Evolutionary conservation across 176 grass and related monocot genomes (phyloP).

Genomic region (Urochloa ruziziensis): DNA sequence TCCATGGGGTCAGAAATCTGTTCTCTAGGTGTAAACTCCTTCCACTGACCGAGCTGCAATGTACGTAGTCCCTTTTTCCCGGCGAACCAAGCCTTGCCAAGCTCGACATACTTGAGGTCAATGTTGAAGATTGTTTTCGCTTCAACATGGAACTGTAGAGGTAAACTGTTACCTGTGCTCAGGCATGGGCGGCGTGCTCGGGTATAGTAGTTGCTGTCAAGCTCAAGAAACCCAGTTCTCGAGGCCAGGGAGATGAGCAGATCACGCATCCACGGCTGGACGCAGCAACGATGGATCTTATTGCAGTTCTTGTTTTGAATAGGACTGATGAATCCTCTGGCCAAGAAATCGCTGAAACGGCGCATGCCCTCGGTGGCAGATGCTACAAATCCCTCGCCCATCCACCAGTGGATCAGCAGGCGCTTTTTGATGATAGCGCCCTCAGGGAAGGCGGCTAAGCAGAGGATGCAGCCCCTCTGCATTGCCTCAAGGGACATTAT

Average conservation of each 20-base stretch:
- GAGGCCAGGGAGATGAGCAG: slow-evolving; percentile 11
- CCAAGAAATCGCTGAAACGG: slow-evolving; percentile 30
- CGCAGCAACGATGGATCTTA: slow-evolving; percentile 22
- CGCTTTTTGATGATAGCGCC: slow-evolving; percentile 46
- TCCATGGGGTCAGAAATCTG: slow-evolving; percentile 30
- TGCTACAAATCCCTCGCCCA: slow-evolving; percentile 35
- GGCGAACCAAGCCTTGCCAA: slow-evolving; percentile 27
- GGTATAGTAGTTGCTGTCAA: too few species aligned
- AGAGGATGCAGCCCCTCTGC: slow-evolving; percentile 39
- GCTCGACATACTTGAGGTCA: slow-evolving; percentile 28
- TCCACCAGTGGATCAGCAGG: slow-evolving; percentile 55
- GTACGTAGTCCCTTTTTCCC: slow-evolving; percentile 26
- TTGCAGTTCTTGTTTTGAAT: too few species aligned
- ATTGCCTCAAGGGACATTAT: too few species aligned
- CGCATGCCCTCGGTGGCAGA: neutral
- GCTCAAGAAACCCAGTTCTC: slow-evolving; percentile 29
- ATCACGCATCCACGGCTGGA: slow-evolving; percentile 27
- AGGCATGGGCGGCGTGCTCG: slow-evolving; percentile 29
- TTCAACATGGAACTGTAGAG: too few species aligned
- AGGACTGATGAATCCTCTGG: slow-evolving; percentile 32
- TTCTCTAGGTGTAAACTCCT: neutral
- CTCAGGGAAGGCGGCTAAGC: slow-evolving; percentile 43
- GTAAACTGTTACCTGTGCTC: too few species aligned
- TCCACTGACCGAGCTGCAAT: slow-evolving; percentile 47
- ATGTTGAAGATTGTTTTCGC: slow-evolving; percentile 37